Evolutionary conservation across 23 red algal species (phyloP), one percentile per base, ranked within the genome.

Genomic region (Gracilaria gracilis): DNA sequence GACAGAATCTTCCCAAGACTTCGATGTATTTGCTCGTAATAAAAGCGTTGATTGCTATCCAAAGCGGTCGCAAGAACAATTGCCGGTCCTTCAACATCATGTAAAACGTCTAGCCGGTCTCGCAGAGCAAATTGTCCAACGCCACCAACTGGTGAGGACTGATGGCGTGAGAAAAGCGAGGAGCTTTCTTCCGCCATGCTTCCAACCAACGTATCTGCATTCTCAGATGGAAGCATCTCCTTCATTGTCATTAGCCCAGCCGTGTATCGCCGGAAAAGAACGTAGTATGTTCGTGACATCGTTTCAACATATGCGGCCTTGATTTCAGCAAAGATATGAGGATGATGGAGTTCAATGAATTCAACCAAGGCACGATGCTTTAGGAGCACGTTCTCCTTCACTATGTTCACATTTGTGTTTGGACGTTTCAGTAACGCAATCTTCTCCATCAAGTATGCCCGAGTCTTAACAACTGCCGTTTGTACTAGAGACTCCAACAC

Each of bases 381-480:
- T 31, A 96, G 27, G 39, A 99, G 71, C 20, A 99, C 91, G 42
- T 95, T 96, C 62, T 99, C 88, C 80, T 99, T 95, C 51, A 99
- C 80, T 75, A 99, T 99, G 47, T 96, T 92, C 15, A 99, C 88
- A 74, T 99, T 99, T 35, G 97, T 99, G 82, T 99, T 96, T 16
- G 97, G 97, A 44, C 91, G 86, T 67, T 72, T 79, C 75, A 99
- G 78, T 29, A 95, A 46, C 27, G 66, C 81, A 38, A 99, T 86
- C 61, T 96, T 94, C 40, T 92, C 85, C 42, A 93, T 35, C 74
- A 99, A 79, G 77, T 93, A 93, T 19, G 75, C 53, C 29, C 88
- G 85, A 35, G 95, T 58, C 36, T 81, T 88, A 24, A 65, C 64
- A 25, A 93, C 89, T 14, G 94, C 97, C 32, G 89, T 90, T 28